A percentile compares a stretch with the other conserved stretches of the same genome.
Conservation (phyloP, 257 asterid species). For the Capsicum chinense region DNA sequence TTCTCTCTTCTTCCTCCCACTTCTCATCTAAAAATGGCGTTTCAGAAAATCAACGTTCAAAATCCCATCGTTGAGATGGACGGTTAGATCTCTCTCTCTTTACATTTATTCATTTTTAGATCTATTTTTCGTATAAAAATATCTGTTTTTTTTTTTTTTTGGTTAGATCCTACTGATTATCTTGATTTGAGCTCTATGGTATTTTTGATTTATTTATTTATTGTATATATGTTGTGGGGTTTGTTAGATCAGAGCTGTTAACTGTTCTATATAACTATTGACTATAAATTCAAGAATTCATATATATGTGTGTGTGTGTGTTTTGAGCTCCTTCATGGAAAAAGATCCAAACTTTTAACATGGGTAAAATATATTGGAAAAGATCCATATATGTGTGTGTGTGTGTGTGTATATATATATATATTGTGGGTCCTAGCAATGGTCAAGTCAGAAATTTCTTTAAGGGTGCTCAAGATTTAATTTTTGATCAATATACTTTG, state of each 20-base stretch:
- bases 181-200: background rate
- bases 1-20: background rate
- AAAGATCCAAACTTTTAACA: background rate
- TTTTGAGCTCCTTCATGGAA: background rate
- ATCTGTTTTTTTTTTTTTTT: background rate
- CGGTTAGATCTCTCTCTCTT: constrained; percentile 64
- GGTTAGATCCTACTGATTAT: background rate
- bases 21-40: constrained; percentile 50
- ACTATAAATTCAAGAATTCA: background rate
- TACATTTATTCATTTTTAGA: background rate
- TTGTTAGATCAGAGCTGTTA: constrained; percentile 1
- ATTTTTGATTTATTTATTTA: background rate
- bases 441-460: too few species aligned
- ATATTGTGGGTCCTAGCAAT: too few species aligned
- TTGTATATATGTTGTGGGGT: background rate
- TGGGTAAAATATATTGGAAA: background rate
- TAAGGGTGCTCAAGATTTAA: too few species aligned
- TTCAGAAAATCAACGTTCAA: constrained; percentile 87
- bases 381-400: background rate
- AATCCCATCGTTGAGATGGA: constrained; percentile 99
- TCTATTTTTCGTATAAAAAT: background rate
- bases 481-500: too few species aligned
- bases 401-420: too few species aligned
- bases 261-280: background rate
- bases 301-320: background rate